phyloP scores from a whole-genome alignment of 257 asterid genomes.

The Fraxinus americana region DNA sequence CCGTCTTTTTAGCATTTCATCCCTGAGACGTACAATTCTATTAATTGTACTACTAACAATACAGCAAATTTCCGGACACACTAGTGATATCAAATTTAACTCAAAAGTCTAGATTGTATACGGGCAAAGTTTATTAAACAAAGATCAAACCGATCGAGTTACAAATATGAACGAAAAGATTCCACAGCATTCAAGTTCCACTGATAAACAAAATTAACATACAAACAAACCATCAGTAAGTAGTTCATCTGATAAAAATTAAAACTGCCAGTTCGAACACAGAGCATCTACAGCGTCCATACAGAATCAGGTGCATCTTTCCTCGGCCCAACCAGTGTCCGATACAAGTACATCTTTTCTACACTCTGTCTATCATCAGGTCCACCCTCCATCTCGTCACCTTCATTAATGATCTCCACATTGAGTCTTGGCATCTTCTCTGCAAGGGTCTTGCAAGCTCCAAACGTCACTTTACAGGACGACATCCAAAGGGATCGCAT shows the following conservation, averaged over 20 bases:
- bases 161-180: not conserved
- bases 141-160: not conserved
- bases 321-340: constrained; percentile 73
- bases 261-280: not conserved
- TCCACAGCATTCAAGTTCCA: constrained; percentile 3
- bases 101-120: too few relatives aligned
- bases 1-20: too few relatives aligned
- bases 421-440: constrained; percentile 74
- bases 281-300: constrained; percentile 50
- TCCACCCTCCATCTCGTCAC: constrained; percentile 40
- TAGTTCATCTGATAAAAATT: constrained; percentile 18
- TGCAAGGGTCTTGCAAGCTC: constrained; percentile 78
- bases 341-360: constrained; percentile 79
- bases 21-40: too few relatives aligned
- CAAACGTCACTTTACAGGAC: constrained; percentile 77
- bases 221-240: constrained; percentile 28
- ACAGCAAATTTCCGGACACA: too few relatives aligned
- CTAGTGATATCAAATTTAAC: too few relatives aligned
- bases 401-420: constrained; percentile 69
- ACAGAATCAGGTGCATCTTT: constrained; percentile 72
- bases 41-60: too few relatives aligned
- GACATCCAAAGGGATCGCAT: constrained; percentile 99
- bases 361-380: constrained; percentile 53
- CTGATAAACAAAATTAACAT: constrained; percentile 15
- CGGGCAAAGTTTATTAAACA: not conserved